A percentile compares a stretch with the other conserved stretches of the same genome.
phyloP scores from a whole-genome alignment of 805 yeast genomes.

The Starmerella cellae region DNA sequence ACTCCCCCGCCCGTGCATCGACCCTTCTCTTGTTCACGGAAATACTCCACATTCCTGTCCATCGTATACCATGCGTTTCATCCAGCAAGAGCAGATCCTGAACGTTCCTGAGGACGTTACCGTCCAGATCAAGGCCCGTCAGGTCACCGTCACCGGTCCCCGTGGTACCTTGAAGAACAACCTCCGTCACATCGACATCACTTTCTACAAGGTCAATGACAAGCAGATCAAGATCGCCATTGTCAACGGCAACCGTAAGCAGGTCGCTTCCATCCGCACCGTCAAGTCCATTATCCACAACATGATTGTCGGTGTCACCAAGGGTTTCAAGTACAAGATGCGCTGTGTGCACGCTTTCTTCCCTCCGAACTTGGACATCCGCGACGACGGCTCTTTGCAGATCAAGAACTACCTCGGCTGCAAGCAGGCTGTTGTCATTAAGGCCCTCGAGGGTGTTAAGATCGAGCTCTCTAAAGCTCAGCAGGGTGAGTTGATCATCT shows the following conservation, averaged over 20 bases:
- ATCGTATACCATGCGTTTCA: conserved; percentile 49
- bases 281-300: conserved; percentile 90
- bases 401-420: conserved; percentile 99
- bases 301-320: conserved; percentile 96
- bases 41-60: background rate
- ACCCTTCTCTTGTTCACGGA: too few relatives aligned
- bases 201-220: conserved; percentile 65
- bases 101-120: conserved; percentile 87
- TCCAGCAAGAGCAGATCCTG: conserved; percentile 73
- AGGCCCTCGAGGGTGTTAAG: conserved; percentile 78
- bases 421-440: conserved; percentile 85
- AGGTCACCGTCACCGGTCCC: conserved; percentile 87
- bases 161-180: conserved; percentile 88
- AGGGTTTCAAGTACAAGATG: conserved; percentile 99
- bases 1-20: background rate
- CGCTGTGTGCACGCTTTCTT: conserved; percentile 99
- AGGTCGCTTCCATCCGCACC: conserved; percentile 98
- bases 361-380: conserved; percentile 96
- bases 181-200: conserved; percentile 88
- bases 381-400: conserved; percentile 70
- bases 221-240: conserved; percentile 74
- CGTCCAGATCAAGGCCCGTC: conserved; percentile 83
- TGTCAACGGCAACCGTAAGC: conserved; percentile 99
- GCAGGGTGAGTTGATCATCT: conserved; percentile 87
- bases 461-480: conserved; percentile 68